A percentile compares a stretch with the other conserved stretches of the same genome.
Conservation (phyloP, 768 basidiomycete species). For the Pisolithus marmoratus region DNA sequence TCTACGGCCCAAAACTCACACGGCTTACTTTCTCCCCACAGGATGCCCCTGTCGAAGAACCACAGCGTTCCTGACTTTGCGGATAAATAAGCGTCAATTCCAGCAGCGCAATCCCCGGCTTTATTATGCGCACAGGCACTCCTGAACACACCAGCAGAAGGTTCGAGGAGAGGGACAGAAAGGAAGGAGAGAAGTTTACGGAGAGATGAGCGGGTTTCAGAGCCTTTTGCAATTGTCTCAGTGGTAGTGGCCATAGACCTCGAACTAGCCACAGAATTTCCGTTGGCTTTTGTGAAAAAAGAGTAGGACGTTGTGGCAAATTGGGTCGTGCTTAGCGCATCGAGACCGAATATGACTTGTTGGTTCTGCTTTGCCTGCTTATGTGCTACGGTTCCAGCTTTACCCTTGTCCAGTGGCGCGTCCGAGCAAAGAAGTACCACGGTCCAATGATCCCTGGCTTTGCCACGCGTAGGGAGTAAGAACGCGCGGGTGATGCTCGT, state of each 20-base stretch:
- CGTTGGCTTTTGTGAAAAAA: background rate
- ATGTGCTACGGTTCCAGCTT: constrained; percentile 29
- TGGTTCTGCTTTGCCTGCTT: constrained; percentile 15
- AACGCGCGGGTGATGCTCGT: constrained; percentile 54
- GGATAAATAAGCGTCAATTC: constrained; percentile 64
- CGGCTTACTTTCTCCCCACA: constrained; percentile 73
- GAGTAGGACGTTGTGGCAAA: constrained; percentile 38
- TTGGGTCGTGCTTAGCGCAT: constrained; percentile 44
- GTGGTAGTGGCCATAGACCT: constrained; percentile 20
- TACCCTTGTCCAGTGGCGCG: constrained; percentile 37
- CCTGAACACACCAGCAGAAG: constrained; percentile 47
- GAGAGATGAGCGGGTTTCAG: constrained; percentile 44
- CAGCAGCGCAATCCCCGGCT: constrained; percentile 44
- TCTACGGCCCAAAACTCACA: constrained; percentile 71
- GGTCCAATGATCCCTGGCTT: constrained; percentile 68
- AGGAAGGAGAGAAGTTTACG: constrained; percentile 50
- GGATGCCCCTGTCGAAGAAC: constrained; percentile 62
- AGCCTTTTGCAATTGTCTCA: constrained; percentile 41
- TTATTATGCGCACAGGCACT: constrained; percentile 40
- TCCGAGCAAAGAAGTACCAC: constrained; percentile 58
- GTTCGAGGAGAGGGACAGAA: constrained; percentile 38
- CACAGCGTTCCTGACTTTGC: constrained; percentile 68
- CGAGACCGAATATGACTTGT: constrained; percentile 68
- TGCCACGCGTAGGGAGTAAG: constrained; percentile 69
- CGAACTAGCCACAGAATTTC: constrained; percentile 18